Percentiles rank a stretch among this genome's conserved stretches.
Evolutionary conservation across 2,329 filamentous ascomycete genomes (phyloP).

Genomic region (Chalaropsis thielavioides): DNA sequence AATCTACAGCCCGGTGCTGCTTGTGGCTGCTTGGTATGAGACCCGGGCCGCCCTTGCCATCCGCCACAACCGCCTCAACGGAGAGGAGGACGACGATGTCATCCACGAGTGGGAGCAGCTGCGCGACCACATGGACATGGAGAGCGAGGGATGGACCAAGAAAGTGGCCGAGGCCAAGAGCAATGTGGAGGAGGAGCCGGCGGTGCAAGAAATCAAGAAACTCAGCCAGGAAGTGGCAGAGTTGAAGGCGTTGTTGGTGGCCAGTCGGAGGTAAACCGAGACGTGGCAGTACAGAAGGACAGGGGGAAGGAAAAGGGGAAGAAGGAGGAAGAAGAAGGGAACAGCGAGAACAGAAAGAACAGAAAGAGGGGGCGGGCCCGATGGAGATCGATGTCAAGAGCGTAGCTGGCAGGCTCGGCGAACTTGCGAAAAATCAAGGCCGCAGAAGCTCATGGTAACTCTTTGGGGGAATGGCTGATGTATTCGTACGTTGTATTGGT

Average conservation of each 20-base stretch:
- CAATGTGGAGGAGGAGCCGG: conserved; percentile 66
- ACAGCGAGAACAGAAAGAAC: not conserved
- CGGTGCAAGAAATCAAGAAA: conserved; percentile 53
- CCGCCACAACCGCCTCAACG: conserved; percentile 55
- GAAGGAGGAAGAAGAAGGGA: not conserved
- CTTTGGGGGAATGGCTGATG: not conserved
- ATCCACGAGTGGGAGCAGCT: conserved; percentile 91
- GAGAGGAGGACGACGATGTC: conserved; percentile 80
- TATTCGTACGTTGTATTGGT: not conserved
- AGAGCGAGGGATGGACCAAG: conserved; percentile 73
- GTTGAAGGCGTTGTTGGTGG: conserved; percentile 35
- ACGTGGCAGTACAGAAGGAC: not conserved
- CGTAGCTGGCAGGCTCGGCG: not conserved
- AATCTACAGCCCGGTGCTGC: conserved; percentile 70
- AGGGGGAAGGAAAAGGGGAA: not conserved
- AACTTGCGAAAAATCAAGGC: not conserved
- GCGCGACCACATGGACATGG: conserved; percentile 56
- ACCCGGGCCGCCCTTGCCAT: conserved; percentile 51
- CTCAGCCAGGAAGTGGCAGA: conserved; percentile 44
- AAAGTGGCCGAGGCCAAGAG: conserved; percentile 60
- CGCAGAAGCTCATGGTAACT: not conserved
- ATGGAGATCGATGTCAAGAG: not conserved
- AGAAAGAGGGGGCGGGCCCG: too few species aligned
- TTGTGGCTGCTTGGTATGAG: conserved; percentile 64
- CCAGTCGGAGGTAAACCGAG: not conserved